A percentile compares a stretch with the other conserved stretches of the same genome.
These are phyloP conservation scores for Eucalyptus decipiens DNA, from an alignment of 345 rosid species.

Conservation along the genomic window DNA sequence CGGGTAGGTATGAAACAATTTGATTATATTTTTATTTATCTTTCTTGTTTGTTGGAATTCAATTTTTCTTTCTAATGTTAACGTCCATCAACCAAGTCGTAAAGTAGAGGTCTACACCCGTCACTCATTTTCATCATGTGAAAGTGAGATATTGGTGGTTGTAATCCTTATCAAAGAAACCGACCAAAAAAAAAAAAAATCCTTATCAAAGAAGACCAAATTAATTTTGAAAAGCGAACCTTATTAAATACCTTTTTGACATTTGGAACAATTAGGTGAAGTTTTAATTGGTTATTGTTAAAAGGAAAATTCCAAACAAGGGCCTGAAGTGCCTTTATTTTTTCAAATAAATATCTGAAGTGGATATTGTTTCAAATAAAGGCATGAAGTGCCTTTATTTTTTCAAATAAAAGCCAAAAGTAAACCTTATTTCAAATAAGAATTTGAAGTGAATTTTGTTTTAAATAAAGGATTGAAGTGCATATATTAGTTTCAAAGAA, in stretches of 20 bases:
- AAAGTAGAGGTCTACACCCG: neutral
- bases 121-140: neutral
- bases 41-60: neutral
- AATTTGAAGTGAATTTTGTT: rapidly evolving
- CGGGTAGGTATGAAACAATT: neutral
- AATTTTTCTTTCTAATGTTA: too few species aligned
- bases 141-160: neutral
- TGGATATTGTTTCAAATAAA: rapidly evolving
- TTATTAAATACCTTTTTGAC: neutral
- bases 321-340: rapidly evolving
- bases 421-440: too few species aligned
- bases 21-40: neutral
- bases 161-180: too few species aligned
- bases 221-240: neutral
- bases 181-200: neutral
- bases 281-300: neutral
- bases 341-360: rapidly evolving
- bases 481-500: too few species aligned
- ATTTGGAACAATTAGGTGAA: neutral
- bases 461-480: too few species aligned
- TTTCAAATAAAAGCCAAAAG: too few species aligned
- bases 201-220: neutral
- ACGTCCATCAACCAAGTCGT: neutral
- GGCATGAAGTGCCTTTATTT: rapidly evolving
- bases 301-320: rapidly evolving